phyloP scores from a whole-genome alignment of 164 flowering plant genomes.

The Annona cherimola region DNA sequence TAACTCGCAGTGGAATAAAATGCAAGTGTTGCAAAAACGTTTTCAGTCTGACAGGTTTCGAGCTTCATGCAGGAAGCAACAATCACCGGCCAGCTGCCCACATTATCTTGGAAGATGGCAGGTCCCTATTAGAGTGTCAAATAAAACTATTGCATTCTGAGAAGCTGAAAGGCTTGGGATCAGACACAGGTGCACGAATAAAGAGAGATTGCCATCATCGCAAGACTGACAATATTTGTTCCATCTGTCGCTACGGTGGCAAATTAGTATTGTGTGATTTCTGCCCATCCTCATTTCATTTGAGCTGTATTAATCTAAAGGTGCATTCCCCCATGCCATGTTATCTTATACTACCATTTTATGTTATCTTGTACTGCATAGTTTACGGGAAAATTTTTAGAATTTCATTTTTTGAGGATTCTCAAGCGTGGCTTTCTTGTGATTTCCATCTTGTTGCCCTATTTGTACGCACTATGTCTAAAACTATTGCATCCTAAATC shows the following conservation, averaged over 20 bases:
- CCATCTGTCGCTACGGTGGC: constrained; percentile 81
- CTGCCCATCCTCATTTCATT: constrained; percentile 86
- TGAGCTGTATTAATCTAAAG: constrained; percentile 61
- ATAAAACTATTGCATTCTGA: constrained; percentile 25
- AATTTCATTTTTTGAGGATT: neutral
- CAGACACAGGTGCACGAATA: constrained; percentile 9
- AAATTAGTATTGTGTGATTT: constrained; percentile 66
- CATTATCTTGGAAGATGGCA: constrained; percentile 73
- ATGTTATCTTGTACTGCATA: neutral
- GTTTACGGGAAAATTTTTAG: neutral
- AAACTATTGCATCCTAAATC: neutral
- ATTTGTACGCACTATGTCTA: neutral
- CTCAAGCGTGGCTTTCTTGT: neutral
- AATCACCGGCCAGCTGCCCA: constrained; percentile 43
- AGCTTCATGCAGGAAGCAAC: constrained; percentile 60
- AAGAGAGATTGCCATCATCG: constrained; percentile 16
- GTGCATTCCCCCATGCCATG: constrained; percentile 26
- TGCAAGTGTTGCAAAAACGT: constrained; percentile 70
- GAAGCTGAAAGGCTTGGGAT: constrained; percentile 5
- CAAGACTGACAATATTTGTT: constrained; percentile 60
- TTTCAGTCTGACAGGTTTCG: constrained; percentile 47
- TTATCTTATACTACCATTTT: neutral
- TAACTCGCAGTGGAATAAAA: constrained; percentile 69
- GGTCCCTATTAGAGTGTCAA: constrained; percentile 77
- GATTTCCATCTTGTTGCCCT: neutral